Conservation (phyloP, 1,139 yeast genomes). For the Scheffersomyces lignicola region DNA sequence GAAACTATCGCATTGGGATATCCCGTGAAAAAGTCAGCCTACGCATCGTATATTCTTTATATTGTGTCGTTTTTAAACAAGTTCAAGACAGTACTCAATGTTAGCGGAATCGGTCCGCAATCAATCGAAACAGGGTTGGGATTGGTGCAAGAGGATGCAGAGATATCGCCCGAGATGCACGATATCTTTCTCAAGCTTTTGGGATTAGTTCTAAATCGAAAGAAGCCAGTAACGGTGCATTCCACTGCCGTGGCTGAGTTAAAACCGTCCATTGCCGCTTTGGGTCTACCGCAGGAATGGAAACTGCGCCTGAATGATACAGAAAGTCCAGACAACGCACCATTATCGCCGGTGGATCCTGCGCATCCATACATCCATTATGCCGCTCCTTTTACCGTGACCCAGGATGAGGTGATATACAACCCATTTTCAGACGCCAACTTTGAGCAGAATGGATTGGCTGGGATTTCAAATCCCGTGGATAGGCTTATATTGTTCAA, state of each 20-base stretch:
- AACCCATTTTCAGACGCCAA: slow-evolving; percentile 39
- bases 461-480: slow-evolving; percentile 39
- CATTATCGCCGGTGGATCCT: slow-evolving; percentile 34
- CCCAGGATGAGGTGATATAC: slow-evolving; percentile 10
- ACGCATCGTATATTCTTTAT: slow-evolving; percentile 46
- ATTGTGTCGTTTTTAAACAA: slow-evolving; percentile 46
- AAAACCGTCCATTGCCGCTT: slow-evolving; percentile 28
- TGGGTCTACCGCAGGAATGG: slow-evolving; percentile 54
- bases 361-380: slow-evolving; percentile 37
- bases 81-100: slow-evolving; percentile 31
- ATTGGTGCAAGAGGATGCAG: slow-evolving; percentile 19
- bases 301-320: slow-evolving; percentile 24
- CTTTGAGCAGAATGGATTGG: slow-evolving; percentile 45
- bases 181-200: slow-evolving; percentile 34
- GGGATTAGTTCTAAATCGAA: slow-evolving; percentile 42
- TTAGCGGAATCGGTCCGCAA: slow-evolving; percentile 41
- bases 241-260: slow-evolving; percentile 42
- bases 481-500: slow-evolving; percentile 51
- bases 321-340: slow-evolving; percentile 16
- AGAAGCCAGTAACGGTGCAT: slow-evolving; percentile 31
- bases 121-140: slow-evolving; percentile 53
- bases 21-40: slow-evolving; percentile 30
- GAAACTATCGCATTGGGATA: slow-evolving; percentile 35
- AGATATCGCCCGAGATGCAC: slow-evolving; percentile 36
- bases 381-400: slow-evolving; percentile 15